Conservation (phyloP, 257 asterid genomes). For the Solanum habrochaites region DNA sequence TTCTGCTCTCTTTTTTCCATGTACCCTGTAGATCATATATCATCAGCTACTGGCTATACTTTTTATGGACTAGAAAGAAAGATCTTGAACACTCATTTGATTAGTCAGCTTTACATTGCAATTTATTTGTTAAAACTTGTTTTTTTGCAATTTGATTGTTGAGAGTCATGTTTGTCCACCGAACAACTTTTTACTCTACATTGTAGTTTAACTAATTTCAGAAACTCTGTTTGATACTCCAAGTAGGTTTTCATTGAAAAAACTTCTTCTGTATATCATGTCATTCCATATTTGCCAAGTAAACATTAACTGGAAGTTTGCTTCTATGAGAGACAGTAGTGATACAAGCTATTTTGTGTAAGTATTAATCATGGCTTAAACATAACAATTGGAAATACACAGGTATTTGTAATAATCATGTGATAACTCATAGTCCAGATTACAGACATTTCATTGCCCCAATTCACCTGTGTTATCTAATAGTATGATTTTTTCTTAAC, state of each 20-base stretch:
- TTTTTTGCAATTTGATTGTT: background rate
- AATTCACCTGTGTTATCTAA: background rate
- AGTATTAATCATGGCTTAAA: background rate
- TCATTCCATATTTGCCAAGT: background rate
- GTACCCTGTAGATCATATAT: background rate
- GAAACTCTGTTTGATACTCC: background rate
- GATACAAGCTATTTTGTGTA: background rate
- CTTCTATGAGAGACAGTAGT: background rate
- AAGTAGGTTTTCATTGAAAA: background rate
- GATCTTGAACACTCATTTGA: background rate
- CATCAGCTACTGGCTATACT: background rate
- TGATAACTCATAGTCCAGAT: background rate
- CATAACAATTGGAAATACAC: background rate
- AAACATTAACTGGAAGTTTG: background rate
- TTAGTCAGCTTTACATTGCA: background rate
- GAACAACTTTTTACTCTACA: background rate
- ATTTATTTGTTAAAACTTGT: background rate
- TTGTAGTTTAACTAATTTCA: background rate
- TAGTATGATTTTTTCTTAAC: background rate
- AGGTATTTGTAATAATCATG: background rate
- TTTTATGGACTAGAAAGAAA: background rate
- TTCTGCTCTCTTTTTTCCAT: background rate
- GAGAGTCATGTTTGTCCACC: background rate
- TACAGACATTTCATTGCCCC: background rate
- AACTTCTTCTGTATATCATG: background rate